These are phyloP conservation scores for Cryomyces minteri DNA, from an alignment of 495 filamentous ascomycete genomes.

Conservation along the genomic window DNA sequence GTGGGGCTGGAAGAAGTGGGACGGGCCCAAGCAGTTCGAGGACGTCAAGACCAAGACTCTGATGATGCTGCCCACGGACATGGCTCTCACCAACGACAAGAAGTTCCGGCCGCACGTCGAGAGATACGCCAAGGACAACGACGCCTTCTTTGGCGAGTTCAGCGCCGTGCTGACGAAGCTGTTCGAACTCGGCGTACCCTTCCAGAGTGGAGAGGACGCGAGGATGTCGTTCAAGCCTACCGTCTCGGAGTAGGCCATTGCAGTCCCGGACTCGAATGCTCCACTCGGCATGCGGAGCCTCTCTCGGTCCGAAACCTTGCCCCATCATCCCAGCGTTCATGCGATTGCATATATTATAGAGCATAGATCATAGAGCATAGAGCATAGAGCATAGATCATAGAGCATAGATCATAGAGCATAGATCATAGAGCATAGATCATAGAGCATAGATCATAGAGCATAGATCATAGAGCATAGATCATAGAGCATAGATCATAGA, in stretches of 20 bases:
- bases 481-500: too few species aligned
- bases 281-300: too few species aligned
- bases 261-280: too few species aligned
- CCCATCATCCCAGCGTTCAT: too few species aligned
- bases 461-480: too few species aligned
- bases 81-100: conserved; percentile 78
- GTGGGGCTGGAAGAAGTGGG: conserved; percentile 87
- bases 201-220: conserved; percentile 46
- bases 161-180: conserved; percentile 57
- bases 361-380: too few species aligned
- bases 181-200: conserved; percentile 90
- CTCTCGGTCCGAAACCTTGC: too few species aligned
- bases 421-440: not conserved
- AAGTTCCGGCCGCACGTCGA: conserved; percentile 68
- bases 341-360: too few species aligned
- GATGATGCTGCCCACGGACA: conserved; percentile 96
- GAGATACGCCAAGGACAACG: conserved; percentile 82
- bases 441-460: too few species aligned
- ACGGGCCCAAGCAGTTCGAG: conserved; percentile 70
- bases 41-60: conserved; percentile 69
- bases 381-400: too few species aligned
- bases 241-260: not conserved
- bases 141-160: conserved; percentile 90
- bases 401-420: not conserved
- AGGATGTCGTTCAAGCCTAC: conserved; percentile 59